These are phyloP conservation scores for Pholiota adiposa DNA, from an alignment of 1,284 basidiomycete species.

Conservation along the genomic window DNA sequence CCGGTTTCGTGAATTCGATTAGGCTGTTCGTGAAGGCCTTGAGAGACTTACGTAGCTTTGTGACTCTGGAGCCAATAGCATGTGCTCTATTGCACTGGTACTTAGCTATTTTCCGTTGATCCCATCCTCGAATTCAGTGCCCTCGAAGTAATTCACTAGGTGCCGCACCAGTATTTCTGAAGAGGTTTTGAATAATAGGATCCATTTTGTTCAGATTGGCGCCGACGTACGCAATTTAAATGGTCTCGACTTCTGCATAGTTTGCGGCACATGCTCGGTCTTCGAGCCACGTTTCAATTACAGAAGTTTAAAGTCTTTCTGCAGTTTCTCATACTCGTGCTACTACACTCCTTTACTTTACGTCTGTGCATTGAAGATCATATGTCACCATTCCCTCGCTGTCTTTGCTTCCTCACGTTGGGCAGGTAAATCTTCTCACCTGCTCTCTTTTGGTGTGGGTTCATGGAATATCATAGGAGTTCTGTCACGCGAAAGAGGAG, in stretches of 20 bases:
- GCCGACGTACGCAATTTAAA: too few species aligned
- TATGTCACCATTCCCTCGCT: neutral
- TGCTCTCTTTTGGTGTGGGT: neutral
- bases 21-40: neutral
- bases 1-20: neutral
- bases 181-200: too few species aligned
- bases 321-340: neutral
- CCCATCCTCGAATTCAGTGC: neutral
- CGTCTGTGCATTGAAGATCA: neutral
- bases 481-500: neutral
- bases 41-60: neutral
- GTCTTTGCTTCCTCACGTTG: neutral
- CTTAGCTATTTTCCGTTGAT: neutral
- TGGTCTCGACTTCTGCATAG: too few species aligned
- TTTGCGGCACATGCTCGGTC: neutral
- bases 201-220: too few species aligned
- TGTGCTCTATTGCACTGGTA: neutral
- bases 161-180: neutral
- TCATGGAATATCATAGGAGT: neutral
- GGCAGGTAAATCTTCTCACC: neutral
- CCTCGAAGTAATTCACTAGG: too few species aligned
- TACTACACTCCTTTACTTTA: neutral
- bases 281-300: neutral
- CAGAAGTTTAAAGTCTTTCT: too few species aligned
- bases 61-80: neutral